Base-by-base conservation (phyloP, 2,329 filamentous ascomycete species). In the Colletotrichum lupini region DNA sequence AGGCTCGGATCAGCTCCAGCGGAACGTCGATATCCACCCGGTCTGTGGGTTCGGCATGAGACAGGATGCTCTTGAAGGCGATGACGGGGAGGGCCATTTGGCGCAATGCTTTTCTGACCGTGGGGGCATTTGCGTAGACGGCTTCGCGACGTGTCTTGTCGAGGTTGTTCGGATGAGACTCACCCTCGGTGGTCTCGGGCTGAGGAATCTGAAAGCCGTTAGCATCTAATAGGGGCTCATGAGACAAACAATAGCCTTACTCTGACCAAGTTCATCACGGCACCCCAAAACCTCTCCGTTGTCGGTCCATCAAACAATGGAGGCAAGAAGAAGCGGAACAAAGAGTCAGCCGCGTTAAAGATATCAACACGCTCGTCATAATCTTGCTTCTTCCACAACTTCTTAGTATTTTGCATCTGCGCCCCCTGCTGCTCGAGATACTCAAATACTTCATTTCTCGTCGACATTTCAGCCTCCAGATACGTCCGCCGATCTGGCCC, bases 241-340 rank as follows among this genome's bases (percentile, higher is more conserved):
- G 4, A 42, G 24, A 16, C 42, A 9, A 19, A 6, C 6, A 14
- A 24, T 5, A 52, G 12, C 68, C 78, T 76, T 76, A 83, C 82
- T 46, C 68, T 56, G 5, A 83, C 72, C 5, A 82, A 28, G 2
- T 65, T 71, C 68, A 77, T 77, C 0, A 85, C 52, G n/a, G 85
- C 82, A 1, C 84, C 86, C 86, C 85, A 87, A 66, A 82, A 87
- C 67, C 85, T 86, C 5, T 74, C 71, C 1, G 79, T 79, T 3
- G 84, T 87, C 0, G 84, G 81, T 0, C 81, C 82, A 9, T 81
- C 76, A 26, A 81, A 81, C 1, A 77, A 70, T 0, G 75, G 49
- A 0, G 86, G 85, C 8, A 87, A 77, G 69, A 87, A 88, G 49
- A 87, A 82, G 8, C 77, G 77, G 72, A 85, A 86, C 1, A 86